These are phyloP conservation scores for Suillus hirtellus DNA, from an alignment of 768 basidiomycete genomes.

Conservation along the genomic window DNA sequence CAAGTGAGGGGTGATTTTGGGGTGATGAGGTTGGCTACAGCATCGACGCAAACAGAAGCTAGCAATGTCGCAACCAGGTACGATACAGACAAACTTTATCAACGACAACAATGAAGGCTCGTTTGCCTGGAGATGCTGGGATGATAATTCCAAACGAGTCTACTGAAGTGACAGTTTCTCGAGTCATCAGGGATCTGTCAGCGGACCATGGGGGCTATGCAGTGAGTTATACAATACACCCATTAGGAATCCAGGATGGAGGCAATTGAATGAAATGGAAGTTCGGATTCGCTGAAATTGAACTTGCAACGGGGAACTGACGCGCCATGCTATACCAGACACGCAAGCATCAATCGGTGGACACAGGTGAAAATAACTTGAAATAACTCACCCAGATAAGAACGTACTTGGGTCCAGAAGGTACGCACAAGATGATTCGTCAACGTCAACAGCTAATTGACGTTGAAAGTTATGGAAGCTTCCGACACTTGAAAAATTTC, in stretches of 20 bases:
- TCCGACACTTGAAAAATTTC: too few relatives aligned
- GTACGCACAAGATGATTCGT: background rate
- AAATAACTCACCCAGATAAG: background rate
- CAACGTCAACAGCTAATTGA: background rate
- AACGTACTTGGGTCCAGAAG: background rate
- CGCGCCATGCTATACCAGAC: background rate
- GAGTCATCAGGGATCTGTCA: background rate
- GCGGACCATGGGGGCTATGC: background rate
- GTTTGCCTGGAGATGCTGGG: background rate
- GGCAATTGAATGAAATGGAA: background rate
- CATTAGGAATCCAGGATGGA: background rate
- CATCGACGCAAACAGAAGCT: background rate
- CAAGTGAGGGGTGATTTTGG: background rate
- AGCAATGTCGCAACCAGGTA: constrained; percentile 3
- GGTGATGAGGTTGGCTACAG: background rate
- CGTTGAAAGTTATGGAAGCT: background rate
- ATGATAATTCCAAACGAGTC: background rate
- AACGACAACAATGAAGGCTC: background rate
- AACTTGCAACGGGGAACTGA: background rate
- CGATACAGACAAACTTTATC: background rate
- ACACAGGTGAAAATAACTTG: background rate
- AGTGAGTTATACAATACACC: background rate
- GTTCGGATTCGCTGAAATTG: background rate
- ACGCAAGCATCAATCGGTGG: background rate
- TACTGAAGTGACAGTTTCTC: background rate